These are phyloP conservation scores for Acidiella bohemica DNA, from an alignment of 495 filamentous ascomycete species.

Conservation along the genomic window DNA sequence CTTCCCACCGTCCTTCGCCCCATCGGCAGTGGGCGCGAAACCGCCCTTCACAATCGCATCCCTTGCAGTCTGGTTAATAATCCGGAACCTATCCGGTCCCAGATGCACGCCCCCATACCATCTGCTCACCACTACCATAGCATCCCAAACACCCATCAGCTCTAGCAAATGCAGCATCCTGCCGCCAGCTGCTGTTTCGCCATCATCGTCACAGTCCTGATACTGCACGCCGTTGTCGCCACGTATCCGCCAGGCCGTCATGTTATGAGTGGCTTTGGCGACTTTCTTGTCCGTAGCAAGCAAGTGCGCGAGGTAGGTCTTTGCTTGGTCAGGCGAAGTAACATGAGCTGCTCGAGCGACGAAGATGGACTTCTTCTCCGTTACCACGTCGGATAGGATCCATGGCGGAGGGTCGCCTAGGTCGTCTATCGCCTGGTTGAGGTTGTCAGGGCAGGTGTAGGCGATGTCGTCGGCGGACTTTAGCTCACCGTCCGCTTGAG, in stretches of 20 bases:
- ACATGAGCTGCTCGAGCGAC: conserved; percentile 61
- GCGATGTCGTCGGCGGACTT: background rate
- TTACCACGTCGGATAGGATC: conserved; percentile 45
- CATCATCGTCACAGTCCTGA: conserved; percentile 92
- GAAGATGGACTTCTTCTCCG: conserved; percentile 81
- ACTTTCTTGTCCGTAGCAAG: conserved; percentile 68
- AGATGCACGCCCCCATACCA: conserved; percentile 90
- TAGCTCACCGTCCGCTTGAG: conserved; percentile 15
- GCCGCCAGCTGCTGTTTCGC: conserved; percentile 85
- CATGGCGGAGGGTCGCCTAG: conserved; percentile 20
- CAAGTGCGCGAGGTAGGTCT: conserved; percentile 54
- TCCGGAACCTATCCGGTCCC: conserved; percentile 74
- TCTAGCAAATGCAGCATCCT: conserved; percentile 80
- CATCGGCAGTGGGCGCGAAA: conserved; percentile 41
- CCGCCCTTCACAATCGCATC: conserved; percentile 76
- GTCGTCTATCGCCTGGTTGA: conserved; percentile 1
- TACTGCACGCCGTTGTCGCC: conserved; percentile 39
- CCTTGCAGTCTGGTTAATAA: conserved; percentile 75
- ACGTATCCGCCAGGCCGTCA: conserved; percentile 53
- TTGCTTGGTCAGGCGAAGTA: conserved; percentile 51
- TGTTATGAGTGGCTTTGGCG: conserved; percentile 82
- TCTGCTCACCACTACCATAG: conserved; percentile 82
- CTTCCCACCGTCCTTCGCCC: conserved; percentile 26
- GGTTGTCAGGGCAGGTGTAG: background rate
- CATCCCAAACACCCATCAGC: conserved; percentile 85